Conservation (phyloP, 2,329 filamentous ascomycete species). For the Cytospora leucostoma region DNA sequence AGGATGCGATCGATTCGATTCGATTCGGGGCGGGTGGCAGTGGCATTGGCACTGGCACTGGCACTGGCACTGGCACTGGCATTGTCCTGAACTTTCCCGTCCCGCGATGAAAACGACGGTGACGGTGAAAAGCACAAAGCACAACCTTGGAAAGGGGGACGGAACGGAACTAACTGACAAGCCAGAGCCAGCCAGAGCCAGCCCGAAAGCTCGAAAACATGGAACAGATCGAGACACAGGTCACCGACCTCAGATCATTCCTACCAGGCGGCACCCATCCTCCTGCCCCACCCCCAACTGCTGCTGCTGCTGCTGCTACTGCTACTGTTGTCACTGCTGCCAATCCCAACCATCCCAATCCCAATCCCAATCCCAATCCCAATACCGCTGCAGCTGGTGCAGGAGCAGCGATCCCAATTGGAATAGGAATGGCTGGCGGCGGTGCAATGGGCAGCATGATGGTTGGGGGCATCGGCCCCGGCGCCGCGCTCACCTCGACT, state of each 20-base stretch:
- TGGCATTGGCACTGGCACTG: background rate
- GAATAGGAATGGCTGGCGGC: conserved; percentile 28
- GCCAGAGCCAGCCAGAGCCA: conserved; percentile 1
- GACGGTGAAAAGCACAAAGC: background rate
- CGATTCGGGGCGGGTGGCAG: no score
- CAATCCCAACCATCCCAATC: background rate
- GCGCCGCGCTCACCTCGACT: conserved; percentile 29
- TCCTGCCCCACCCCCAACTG: conserved; percentile 28
- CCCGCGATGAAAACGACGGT: background rate
- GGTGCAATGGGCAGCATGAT: background rate
- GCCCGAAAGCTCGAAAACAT: conserved; percentile 31
- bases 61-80: background rate
- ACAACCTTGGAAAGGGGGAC: background rate
- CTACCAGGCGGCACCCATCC: conserved; percentile 40
- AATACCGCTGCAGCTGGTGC: background rate
- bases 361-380: background rate
- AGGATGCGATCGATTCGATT: no score
- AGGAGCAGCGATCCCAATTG: conserved; percentile 9
- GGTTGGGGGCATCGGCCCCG: conserved; percentile 9
- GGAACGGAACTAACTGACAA: background rate
- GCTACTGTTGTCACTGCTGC: no score
- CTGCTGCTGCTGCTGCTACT: conserved; percentile 2
- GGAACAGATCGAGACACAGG: conserved; percentile 58
- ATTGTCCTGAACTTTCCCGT: background rate
- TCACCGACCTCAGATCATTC: conserved; percentile 53